A percentile compares a stretch with the other conserved stretches of the same genome.
Conservation (phyloP, 495 filamentous ascomycete species). For the Daldinia vernicosa region DNA sequence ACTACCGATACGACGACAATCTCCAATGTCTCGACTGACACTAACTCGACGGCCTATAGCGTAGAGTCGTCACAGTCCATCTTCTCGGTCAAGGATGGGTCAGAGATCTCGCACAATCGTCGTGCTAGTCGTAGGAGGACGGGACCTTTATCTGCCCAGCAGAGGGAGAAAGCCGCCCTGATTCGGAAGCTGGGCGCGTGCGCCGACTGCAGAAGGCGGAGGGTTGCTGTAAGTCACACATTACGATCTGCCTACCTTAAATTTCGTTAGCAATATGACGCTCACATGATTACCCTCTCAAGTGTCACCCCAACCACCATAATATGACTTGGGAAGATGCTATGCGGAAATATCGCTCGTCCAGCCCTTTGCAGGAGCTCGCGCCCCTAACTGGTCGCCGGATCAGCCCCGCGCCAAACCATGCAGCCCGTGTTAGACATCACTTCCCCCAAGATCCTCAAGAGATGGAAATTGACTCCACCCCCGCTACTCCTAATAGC, state of each 20-base stretch:
- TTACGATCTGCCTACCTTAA: conserved; percentile 24
- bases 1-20: conserved; percentile 50
- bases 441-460: conserved; percentile 53
- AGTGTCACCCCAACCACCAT: conserved; percentile 62
- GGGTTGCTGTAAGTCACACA: conserved; percentile 58
- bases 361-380: conserved; percentile 53
- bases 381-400: conserved; percentile 49
- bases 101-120: conserved; percentile 54
- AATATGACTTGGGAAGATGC: conserved; percentile 62
- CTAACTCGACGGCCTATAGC: conserved; percentile 54
- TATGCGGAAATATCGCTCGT: conserved; percentile 53
- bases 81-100: conserved; percentile 60
- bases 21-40: conserved; percentile 51
- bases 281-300: conserved; percentile 42
- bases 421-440: conserved; percentile 41
- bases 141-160: conserved; percentile 56
- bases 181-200: conserved; percentile 62
- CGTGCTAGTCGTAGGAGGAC: conserved; percentile 57
- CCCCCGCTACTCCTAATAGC: conserved; percentile 41
- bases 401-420: conserved; percentile 53
- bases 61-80: conserved; percentile 57
- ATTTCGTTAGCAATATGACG: conserved; percentile 4
- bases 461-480: conserved; percentile 54
- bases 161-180: conserved; percentile 58
- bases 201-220: conserved; percentile 56